Percentiles rank a stretch among this genome's conserved stretches.
phyloP scores from a whole-genome alignment of 345 rosid genomes.

The Eucalyptus regnans region DNA sequence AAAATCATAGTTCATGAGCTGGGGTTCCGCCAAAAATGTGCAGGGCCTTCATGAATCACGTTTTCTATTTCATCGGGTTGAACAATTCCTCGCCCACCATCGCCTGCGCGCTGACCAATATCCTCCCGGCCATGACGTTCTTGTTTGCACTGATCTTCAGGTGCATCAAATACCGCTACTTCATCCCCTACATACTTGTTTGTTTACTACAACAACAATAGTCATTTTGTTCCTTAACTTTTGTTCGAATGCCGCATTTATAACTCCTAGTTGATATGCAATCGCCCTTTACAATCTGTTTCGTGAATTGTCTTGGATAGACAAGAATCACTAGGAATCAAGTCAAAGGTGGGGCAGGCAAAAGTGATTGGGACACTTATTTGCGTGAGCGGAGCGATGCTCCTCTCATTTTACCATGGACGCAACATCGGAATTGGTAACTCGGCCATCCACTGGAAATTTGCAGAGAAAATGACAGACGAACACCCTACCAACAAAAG shows the following conservation, averaged over 20 bases:
- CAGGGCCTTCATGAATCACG: conserved; percentile 74
- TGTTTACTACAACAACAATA: background rate
- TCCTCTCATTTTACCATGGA: conserved; percentile 87
- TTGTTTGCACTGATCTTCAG: conserved; percentile 72
- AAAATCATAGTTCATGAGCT: background rate
- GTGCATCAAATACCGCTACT: background rate
- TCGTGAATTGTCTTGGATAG: conserved; percentile 7
- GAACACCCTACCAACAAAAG: conserved; percentile 5
- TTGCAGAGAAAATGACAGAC: conserved; percentile 24
- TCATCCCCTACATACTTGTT: background rate
- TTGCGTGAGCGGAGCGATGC: conserved; percentile 90
- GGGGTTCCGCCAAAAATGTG: background rate
- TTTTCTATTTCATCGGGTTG: conserved; percentile 71
- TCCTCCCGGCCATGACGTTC: conserved; percentile 82
- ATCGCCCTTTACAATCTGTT: background rate
- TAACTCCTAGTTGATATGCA: too few species aligned
- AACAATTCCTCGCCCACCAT: conserved; percentile 64
- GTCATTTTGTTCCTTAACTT: background rate
- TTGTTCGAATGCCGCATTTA: background rate
- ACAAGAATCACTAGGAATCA: conserved; percentile 63
- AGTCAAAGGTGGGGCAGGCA: conserved; percentile 58
- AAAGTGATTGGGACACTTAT: conserved; percentile 63
- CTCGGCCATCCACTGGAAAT: conserved; percentile 72
- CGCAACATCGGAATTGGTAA: conserved; percentile 33
- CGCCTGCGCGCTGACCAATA: conserved; percentile 69